Percentiles rank a stretch among this genome's conserved stretches.
phyloP scores from a whole-genome alignment of 2,329 filamentous ascomycete species.

The Colletotrichum incanum region DNA sequence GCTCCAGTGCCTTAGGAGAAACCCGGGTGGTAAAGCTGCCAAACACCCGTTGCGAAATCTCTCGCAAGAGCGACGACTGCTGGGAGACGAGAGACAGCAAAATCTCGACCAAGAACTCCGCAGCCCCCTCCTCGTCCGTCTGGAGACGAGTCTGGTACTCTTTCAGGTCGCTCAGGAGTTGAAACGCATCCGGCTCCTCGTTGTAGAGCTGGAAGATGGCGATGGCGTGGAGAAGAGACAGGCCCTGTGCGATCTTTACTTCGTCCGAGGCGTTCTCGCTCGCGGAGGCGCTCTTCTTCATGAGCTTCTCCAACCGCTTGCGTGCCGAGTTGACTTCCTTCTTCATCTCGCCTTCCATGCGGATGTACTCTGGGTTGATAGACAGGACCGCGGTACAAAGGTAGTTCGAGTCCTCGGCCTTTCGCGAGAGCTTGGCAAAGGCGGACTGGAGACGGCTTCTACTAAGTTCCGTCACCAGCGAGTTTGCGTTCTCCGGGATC shows the following conservation, averaged over 20 bases:
- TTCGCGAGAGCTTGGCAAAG: constrained; percentile 71
- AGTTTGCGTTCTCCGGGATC: constrained; percentile 43
- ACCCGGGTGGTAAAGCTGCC: constrained; percentile 84
- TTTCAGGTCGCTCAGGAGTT: constrained; percentile 86
- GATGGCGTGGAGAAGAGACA: constrained; percentile 87
- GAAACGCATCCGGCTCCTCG: constrained; percentile 87
- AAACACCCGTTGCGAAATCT: constrained; percentile 91
- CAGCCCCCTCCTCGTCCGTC: constrained; percentile 67
- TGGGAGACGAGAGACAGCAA: constrained; percentile 91
- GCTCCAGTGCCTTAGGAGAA: constrained; percentile 79
- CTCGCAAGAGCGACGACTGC: constrained; percentile 86
- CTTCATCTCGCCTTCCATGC: constrained; percentile 70
- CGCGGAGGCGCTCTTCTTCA: constrained; percentile 55
- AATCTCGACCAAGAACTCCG: constrained; percentile 87
- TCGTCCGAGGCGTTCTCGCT: constrained; percentile 52
- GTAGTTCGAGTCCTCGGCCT: constrained; percentile 66
- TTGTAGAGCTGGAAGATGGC: constrained; percentile 92
- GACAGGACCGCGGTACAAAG: constrained; percentile 70
- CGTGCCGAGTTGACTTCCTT: constrained; percentile 68
- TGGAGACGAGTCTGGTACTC: constrained; percentile 80
- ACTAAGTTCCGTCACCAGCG: constrained; percentile 63
- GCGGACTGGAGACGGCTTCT: constrained; percentile 72
- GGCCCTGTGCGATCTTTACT: constrained; percentile 70
- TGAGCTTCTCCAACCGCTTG: constrained; percentile 67
- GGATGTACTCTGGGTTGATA: constrained; percentile 66